Conservation (phyloP, 2,329 filamentous ascomycete species). For the Epichloe uncinata region DNA sequence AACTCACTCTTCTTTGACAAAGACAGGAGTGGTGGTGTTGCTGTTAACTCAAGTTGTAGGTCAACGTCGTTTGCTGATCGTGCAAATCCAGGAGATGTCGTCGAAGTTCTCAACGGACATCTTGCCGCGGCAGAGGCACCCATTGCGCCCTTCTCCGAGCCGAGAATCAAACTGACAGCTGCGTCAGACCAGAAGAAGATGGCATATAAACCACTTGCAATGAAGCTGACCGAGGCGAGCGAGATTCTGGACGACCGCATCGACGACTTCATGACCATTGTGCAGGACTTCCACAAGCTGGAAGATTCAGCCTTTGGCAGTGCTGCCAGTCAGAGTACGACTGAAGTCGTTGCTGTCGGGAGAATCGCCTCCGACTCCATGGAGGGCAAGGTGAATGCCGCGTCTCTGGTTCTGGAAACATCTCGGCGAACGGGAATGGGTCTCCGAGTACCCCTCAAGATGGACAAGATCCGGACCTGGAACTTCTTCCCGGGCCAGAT, state of each 20-base stretch:
- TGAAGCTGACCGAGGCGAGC: constrained; percentile 86
- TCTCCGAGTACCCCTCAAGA: constrained; percentile 63
- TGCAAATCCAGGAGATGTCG: constrained; percentile 62
- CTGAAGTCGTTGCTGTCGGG: constrained; percentile 78
- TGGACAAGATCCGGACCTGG: constrained; percentile 54
- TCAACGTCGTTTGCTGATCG: constrained; percentile 53
- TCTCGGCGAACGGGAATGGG: constrained; percentile 75
- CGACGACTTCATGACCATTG: constrained; percentile 67
- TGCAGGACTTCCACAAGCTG: constrained; percentile 61
- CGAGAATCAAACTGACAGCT: constrained; percentile 72
- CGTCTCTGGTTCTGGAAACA: constrained; percentile 78
- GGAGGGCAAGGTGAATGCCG: constrained; percentile 77
- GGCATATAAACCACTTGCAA: constrained; percentile 80
- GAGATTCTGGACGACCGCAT: constrained; percentile 92
- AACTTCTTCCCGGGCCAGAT: constrained; percentile 94
- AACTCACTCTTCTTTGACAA: background rate
- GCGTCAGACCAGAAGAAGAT: constrained; percentile 86
- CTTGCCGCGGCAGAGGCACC: constrained; percentile 54
- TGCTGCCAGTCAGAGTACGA: constrained; percentile 71
- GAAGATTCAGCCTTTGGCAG: constrained; percentile 77
- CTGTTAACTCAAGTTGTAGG: constrained; percentile 7
- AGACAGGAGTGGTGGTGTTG: background rate
- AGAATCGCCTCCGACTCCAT: constrained; percentile 77
- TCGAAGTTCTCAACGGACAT: constrained; percentile 73
- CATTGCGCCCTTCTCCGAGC: constrained; percentile 56